phyloP scores from a whole-genome alignment of 2,329 filamentous ascomycete species.

The Rugonectria rugulosa region DNA sequence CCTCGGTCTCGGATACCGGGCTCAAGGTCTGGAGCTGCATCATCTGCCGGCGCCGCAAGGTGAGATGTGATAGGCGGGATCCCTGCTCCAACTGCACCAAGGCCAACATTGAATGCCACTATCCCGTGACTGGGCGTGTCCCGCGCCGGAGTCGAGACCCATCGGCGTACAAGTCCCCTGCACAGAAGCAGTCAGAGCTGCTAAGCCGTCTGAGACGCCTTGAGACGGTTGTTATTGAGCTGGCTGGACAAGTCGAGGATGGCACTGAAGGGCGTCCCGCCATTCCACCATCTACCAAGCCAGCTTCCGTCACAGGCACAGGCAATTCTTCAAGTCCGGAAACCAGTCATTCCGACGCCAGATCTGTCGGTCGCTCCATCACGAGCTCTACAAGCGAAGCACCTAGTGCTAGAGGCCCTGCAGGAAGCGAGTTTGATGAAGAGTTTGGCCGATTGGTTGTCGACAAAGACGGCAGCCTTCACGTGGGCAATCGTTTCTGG shows the following conservation, averaged over 20 bases:
- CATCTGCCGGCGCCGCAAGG: constrained; percentile 42
- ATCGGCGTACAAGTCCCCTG: constrained; percentile 25
- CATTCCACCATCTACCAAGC: not conserved
- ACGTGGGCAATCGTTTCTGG: constrained; percentile 43
- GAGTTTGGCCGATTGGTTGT: constrained; percentile 42
- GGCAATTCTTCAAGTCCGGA: constrained; percentile 7
- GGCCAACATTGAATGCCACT: constrained; percentile 40
- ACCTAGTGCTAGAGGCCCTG: constrained; percentile 2
- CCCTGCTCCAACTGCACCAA: constrained; percentile 41
- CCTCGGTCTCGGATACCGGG: constrained; percentile 16
- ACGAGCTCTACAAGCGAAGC: constrained; percentile 12
- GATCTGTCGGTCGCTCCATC: constrained; percentile 15
- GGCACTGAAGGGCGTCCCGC: not conserved
- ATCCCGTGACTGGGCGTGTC: constrained; percentile 42
- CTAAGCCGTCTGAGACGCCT: constrained; percentile 39
- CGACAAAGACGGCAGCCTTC: constrained; percentile 35
- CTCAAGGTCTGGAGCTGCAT: constrained; percentile 44
- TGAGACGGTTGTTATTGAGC: constrained; percentile 42
- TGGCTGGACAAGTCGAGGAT: constrained; percentile 42
- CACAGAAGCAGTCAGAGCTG: constrained; percentile 42
- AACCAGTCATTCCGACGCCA: constrained; percentile 13
- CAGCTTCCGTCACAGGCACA: not conserved
- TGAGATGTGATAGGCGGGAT: constrained; percentile 41
- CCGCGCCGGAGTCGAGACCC: constrained; percentile 36
- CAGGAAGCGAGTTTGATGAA: constrained; percentile 35